A percentile compares a stretch with the other conserved stretches of the same genome.
Conservation (phyloP, 2,329 filamentous ascomycete genomes). For the Fusarium illudens region DNA sequence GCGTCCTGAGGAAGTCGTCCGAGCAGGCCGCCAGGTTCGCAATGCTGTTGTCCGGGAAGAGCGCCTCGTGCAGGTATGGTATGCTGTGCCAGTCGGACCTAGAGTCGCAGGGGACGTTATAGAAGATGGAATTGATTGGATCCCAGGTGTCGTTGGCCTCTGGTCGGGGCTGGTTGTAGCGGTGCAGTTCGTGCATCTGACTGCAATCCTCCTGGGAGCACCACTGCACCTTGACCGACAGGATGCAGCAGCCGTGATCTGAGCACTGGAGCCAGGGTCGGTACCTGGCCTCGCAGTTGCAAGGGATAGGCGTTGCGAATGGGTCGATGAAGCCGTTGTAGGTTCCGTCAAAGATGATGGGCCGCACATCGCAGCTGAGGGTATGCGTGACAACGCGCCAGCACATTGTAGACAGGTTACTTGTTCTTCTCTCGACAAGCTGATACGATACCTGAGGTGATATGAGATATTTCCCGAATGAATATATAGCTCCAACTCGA, state of each 20-base stretch:
- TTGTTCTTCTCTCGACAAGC: background rate
- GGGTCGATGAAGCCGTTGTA: constrained; percentile 33
- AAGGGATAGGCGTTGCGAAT: constrained; percentile 32
- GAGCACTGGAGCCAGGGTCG: constrained; percentile 30
- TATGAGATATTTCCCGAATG: too few relatives aligned
- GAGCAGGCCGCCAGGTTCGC: background rate
- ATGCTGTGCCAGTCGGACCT: background rate
- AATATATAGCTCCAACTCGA: background rate
- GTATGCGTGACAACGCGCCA: constrained; percentile 40
- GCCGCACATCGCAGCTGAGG: constrained; percentile 43
- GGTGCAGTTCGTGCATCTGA: constrained; percentile 17
- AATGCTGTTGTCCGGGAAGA: constrained; percentile 1
- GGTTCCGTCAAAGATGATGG: constrained; percentile 38
- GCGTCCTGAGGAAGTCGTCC: background rate
- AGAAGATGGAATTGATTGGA: too few relatives aligned
- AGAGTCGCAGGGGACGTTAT: background rate
- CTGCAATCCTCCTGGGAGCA: constrained; percentile 4
- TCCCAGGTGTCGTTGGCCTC: constrained; percentile 7
- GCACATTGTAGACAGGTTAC: constrained; percentile 30
- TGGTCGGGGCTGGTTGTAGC: constrained; percentile 26
- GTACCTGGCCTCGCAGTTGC: constrained; percentile 27
- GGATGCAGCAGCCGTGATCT: constrained; percentile 42
- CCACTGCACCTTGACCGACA: constrained; percentile 13
- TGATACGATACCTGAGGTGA: background rate
- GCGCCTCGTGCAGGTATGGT: background rate